Conservation (phyloP, 176 grass and related monocot species). For the Oryza nivara region DNA sequence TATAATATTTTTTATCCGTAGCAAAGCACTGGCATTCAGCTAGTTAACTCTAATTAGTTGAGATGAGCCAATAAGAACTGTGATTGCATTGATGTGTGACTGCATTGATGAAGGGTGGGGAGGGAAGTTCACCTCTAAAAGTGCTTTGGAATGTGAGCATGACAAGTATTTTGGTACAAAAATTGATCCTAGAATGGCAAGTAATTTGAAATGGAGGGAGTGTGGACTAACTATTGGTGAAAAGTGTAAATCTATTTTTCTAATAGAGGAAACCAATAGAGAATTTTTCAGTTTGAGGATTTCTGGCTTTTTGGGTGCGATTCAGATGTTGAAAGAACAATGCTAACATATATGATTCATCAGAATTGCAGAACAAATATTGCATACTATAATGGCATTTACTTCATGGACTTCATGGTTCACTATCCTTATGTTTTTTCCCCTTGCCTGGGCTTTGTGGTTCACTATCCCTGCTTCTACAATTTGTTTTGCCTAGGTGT, state of each 20-base stretch:
- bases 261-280: conserved; percentile 3
- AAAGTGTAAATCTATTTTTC: conserved; percentile 3
- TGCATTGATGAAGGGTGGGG: no score
- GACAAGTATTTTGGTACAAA: no score
- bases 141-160: no score
- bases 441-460: background rate
- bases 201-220: no score
- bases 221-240: background rate
- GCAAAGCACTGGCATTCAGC: no score
- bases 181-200: no score
- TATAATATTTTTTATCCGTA: no score
- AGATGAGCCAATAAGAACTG: no score
- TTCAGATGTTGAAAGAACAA: conserved; percentile 3
- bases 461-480: background rate
- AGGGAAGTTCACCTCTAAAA: no score
- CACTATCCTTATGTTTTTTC: background rate
- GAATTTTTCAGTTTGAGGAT: conserved; percentile 1
- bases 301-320: background rate
- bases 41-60: no score
- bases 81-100: no score
- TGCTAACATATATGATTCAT: background rate
- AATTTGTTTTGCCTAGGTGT: background rate
- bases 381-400: background rate
- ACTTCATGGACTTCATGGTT: background rate
- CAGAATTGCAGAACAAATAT: background rate